These are phyloP conservation scores for Aspergillus sclerotialis DNA, from an alignment of 2,329 filamentous ascomycete genomes.

Conservation along the genomic window DNA sequence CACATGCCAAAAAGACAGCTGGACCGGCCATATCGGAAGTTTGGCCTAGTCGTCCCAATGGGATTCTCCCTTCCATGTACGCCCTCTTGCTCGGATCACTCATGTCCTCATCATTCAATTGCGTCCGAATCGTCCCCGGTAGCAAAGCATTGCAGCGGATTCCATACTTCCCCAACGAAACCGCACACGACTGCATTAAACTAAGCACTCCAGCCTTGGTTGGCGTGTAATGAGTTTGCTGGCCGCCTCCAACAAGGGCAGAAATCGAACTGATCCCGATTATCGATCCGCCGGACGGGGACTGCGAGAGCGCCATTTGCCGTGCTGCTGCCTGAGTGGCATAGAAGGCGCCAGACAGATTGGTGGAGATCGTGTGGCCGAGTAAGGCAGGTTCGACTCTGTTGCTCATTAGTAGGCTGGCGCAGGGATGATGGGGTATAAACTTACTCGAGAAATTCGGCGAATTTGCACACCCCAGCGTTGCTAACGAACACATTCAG, in stretches of 20 bases:
- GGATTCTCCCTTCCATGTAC: constrained; percentile 78
- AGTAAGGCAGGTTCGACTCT: constrained; percentile 63
- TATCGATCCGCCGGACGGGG: constrained; percentile 67
- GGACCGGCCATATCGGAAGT: constrained; percentile 73
- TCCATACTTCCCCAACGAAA: constrained; percentile 66
- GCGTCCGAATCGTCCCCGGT: constrained; percentile 75
- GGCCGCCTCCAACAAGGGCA: constrained; percentile 56
- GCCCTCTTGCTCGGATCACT: constrained; percentile 62
- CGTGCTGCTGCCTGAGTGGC: constrained; percentile 75
- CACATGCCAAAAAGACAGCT: constrained; percentile 76
- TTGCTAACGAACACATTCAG: constrained; percentile 81
- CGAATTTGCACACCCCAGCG: constrained; percentile 81
- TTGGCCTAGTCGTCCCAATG: constrained; percentile 65
- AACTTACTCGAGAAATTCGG: constrained; percentile 67
- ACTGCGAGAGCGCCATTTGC: constrained; percentile 70
- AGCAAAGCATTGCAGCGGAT: constrained; percentile 80
- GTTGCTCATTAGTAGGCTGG: background rate
- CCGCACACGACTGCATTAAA: constrained; percentile 76
- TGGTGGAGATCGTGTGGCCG: constrained; percentile 65
- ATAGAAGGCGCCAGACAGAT: constrained; percentile 85
- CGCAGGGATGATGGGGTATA: background rate
- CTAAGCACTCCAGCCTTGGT: constrained; percentile 77
- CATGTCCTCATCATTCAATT: constrained; percentile 77
- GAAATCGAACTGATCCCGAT: constrained; percentile 43
- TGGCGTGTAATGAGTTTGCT: constrained; percentile 79